These are phyloP conservation scores for Fusarium piperis DNA, from an alignment of 2,329 filamentous ascomycete species.

Conservation along the genomic window DNA sequence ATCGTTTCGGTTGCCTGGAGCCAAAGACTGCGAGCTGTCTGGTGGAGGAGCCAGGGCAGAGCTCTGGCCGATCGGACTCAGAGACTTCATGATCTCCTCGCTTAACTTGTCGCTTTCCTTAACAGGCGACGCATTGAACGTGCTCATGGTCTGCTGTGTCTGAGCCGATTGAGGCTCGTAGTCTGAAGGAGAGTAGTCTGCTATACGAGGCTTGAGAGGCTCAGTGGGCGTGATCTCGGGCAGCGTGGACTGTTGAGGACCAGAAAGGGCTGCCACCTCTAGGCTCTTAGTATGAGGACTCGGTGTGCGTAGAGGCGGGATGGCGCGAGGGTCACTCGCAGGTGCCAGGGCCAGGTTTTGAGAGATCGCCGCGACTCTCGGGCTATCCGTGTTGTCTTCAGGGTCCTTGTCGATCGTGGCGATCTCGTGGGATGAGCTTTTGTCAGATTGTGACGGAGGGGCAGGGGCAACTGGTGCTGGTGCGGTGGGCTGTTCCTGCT, in stretches of 20 bases:
- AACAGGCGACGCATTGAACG: constrained; percentile 62
- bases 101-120: constrained; percentile 77
- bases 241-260: neutral
- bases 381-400: neutral
- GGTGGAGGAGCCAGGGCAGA: constrained; percentile 22
- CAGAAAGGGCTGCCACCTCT: constrained; percentile 10
- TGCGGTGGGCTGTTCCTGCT: constrained; percentile 19
- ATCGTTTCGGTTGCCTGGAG: constrained; percentile 26
- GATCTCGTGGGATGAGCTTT: neutral
- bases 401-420: constrained; percentile 12
- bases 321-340: constrained; percentile 33
- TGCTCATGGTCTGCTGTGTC: constrained; percentile 58
- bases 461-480: neutral
- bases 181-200: constrained; percentile 47
- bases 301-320: constrained; percentile 48
- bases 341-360: constrained; percentile 24
- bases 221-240: constrained; percentile 54
- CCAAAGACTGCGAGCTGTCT: constrained; percentile 27
- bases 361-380: neutral
- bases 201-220: constrained; percentile 56
- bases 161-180: constrained; percentile 51
- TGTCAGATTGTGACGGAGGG: neutral
- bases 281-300: constrained; percentile 41
- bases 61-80: constrained; percentile 60
- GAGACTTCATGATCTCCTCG: constrained; percentile 78